A percentile compares a stretch with the other conserved stretches of the same genome.
Evolutionary conservation across 345 rosid species (phyloP).

Genomic region (rapeseed (Brassica napus)): Da-Ae NC_063435.1:15454501-15455000

Average conservation of each 20-base stretch:
- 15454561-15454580: constrained; percentile 66
- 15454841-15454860: constrained; percentile 55
- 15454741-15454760: constrained; percentile 65
- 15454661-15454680: constrained; percentile 52
- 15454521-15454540: constrained; percentile 60
- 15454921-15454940: constrained; percentile 75
- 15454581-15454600: constrained; percentile 69
- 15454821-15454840: constrained; percentile 63
- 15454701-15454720: constrained; percentile 65
- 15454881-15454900: constrained; percentile 61
- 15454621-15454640: constrained; percentile 59
- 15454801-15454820: constrained; percentile 76
- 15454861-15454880: constrained; percentile 80
- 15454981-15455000: constrained; percentile 61
- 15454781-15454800: constrained; percentile 54
- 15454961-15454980: constrained; percentile 74
- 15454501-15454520: constrained; percentile 59
- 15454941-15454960: constrained; percentile 63
- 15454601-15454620: constrained; percentile 61
- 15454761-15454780: constrained; percentile 85
- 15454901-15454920: constrained; percentile 72
- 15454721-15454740: constrained; percentile 46
- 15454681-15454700: constrained; percentile 86
- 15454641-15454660: constrained; percentile 58
- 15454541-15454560: constrained; percentile 53